Evolutionary conservation across 768 basidiomycete species (phyloP).

Genomic region (Trametes villosa): DNA sequence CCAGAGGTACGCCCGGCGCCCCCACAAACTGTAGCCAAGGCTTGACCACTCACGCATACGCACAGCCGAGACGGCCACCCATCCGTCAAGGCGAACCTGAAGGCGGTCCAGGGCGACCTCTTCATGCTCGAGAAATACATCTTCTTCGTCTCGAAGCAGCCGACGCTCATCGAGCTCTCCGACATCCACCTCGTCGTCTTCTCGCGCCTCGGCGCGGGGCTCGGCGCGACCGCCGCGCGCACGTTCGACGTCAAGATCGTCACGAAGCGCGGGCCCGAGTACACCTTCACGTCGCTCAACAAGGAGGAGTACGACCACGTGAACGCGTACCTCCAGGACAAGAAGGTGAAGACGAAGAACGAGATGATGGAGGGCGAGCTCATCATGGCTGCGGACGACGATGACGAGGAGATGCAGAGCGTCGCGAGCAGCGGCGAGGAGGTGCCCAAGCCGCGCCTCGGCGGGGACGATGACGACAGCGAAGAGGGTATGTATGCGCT

Average conservation of each 20-base stretch:
- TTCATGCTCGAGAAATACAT: constrained; percentile 98
- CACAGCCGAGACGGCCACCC: constrained; percentile 84
- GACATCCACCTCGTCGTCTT: constrained; percentile 92
- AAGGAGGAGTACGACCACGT: constrained; percentile 93
- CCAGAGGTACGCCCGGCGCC: constrained; percentile 61
- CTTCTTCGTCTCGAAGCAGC: constrained; percentile 97
- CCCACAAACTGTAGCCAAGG: not conserved
- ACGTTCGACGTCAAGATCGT: constrained; percentile 95
- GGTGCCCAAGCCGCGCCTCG: constrained; percentile 51
- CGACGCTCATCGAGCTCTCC: constrained; percentile 84
- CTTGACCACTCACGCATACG: not conserved
- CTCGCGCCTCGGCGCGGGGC: constrained; percentile 88
- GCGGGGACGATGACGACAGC: constrained; percentile 77
- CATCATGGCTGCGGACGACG: constrained; percentile 72
- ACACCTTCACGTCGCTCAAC: constrained; percentile 90
- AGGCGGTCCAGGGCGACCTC: constrained; percentile 94
- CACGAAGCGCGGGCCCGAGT: constrained; percentile 81
- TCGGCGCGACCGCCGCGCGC: constrained; percentile 80
- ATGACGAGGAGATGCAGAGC: constrained; percentile 83
- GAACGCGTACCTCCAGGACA: constrained; percentile 83
- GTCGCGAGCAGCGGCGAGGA: constrained; percentile 72
- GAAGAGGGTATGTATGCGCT: constrained; percentile 59
- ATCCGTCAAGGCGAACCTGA: constrained; percentile 97
- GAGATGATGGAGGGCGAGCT: constrained; percentile 91
- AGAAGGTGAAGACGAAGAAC: constrained; percentile 94